Conservation (phyloP, 371 early-diverging fungal genomes). For the Haplosporangium sp. region DNA sequence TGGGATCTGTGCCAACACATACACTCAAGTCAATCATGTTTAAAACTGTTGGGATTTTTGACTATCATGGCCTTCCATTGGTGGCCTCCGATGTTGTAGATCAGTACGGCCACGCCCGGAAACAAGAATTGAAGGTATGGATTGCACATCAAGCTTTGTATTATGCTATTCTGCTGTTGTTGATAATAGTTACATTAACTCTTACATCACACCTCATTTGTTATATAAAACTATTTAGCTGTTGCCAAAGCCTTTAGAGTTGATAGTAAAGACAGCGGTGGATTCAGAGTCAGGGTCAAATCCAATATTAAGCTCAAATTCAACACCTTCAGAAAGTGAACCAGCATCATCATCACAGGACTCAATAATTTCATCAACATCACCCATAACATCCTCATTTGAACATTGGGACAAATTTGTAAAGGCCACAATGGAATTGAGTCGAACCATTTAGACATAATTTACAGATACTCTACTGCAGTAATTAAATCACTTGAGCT, state of each 20-base stretch:
- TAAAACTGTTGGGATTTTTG: conserved; percentile 33
- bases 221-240: neutral
- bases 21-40: conserved; percentile 39
- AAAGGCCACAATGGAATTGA: conserved; percentile 5
- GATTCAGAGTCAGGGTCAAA: neutral
- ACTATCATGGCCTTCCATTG: conserved; percentile 23
- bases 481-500: neutral
- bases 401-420: conserved; percentile 26
- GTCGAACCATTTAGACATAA: conserved; percentile 1
- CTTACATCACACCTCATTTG: neutral
- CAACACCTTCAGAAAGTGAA: neutral
- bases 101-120: conserved; percentile 33
- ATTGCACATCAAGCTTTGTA: neutral
- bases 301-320: neutral
- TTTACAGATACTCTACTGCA: neutral
- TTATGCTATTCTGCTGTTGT: neutral
- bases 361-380: conserved; percentile 1
- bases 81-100: conserved; percentile 38
- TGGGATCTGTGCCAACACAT: conserved; percentile 19
- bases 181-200: neutral
- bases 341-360: neutral
- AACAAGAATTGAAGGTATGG: conserved; percentile 45
- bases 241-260: conserved; percentile 13
- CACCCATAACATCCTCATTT: neutral
- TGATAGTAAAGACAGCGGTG: neutral